A percentile compares a stretch with the other conserved stretches of the same genome.
These are phyloP conservation scores for Eucalyptus regnans DNA, from an alignment of 345 rosid species.

Conservation along the genomic window DNA sequence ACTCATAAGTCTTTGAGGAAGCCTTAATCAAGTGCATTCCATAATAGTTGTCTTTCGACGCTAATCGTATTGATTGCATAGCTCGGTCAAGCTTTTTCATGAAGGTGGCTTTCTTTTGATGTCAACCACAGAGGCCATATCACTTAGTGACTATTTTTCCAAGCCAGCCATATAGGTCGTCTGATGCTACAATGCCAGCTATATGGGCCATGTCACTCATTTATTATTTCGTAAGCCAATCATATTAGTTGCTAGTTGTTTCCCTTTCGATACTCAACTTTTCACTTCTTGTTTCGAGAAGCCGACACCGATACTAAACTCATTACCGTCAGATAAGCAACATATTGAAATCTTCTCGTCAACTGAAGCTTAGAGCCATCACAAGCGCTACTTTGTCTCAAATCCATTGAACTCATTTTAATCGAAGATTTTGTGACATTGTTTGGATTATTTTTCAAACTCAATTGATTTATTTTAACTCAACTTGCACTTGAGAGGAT, in stretches of 20 bases:
- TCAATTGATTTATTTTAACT: not conserved
- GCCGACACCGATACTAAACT: not conserved
- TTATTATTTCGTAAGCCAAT: too few species aligned
- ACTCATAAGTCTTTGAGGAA: too few species aligned
- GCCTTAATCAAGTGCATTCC: too few species aligned
- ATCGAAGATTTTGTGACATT: not conserved
- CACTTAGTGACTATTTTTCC: too few species aligned
- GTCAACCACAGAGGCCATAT: too few species aligned
- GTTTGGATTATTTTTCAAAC: too few species aligned
- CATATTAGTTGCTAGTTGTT: rapidly evolving
- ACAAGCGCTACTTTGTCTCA: not conserved
- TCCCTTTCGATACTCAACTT: not conserved
- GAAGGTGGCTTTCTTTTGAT: too few species aligned
- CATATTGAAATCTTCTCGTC: not conserved
- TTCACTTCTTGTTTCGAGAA: not conserved
- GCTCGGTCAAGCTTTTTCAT: too few species aligned
- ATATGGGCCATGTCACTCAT: rapidly evolving
- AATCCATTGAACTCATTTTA: not conserved
- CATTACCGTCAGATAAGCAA: not conserved
- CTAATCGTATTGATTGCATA: too few species aligned
- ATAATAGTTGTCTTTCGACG: rapidly evolving
- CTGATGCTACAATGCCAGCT: rapidly evolving
- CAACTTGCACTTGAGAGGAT: not conserved
- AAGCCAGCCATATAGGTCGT: too few species aligned
- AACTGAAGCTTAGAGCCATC: not conserved